Conservation (phyloP, 805 yeast genomes). For the Kodamaea restingae region DNA sequence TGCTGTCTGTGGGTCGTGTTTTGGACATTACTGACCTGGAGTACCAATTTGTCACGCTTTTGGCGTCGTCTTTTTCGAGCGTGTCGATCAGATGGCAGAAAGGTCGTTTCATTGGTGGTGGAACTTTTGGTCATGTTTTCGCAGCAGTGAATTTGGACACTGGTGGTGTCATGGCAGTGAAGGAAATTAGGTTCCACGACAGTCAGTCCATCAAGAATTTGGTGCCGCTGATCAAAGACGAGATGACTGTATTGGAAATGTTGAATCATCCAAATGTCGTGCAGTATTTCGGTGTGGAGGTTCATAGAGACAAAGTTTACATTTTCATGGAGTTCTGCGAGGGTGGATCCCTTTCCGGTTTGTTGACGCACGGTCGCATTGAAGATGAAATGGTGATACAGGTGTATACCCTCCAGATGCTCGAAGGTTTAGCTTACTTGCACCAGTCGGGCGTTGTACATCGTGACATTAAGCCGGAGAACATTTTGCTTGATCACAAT, state of each 20-base stretch:
- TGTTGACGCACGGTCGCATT: conserved; percentile 86
- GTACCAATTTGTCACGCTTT: conserved; percentile 76
- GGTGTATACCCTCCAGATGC: conserved; percentile 84
- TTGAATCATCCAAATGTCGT: conserved; percentile 94
- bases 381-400: conserved; percentile 93
- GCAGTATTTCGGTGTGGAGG: conserved; percentile 95
- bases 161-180: conserved; percentile 95
- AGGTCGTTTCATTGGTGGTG: conserved; percentile 90
- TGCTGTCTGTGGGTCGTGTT: conserved; percentile 72
- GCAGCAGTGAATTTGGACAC: conserved; percentile 91
- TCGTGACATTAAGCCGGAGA: conserved; percentile 94
- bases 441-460: conserved; percentile 96
- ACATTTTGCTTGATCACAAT: conserved; percentile 81
- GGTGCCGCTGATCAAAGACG: conserved; percentile 88
- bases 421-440: conserved; percentile 91
- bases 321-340: conserved; percentile 97
- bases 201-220: conserved; percentile 77
- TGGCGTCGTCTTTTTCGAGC: conserved; percentile 86
- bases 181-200: conserved; percentile 89
- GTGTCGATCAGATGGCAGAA: conserved; percentile 97
- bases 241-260: conserved; percentile 94
- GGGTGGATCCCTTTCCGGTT: conserved; percentile 85
- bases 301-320: conserved; percentile 90
- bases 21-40: conserved; percentile 84
- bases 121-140: conserved; percentile 91